Evolutionary conservation across 768 basidiomycete genomes (phyloP), one percentile per base, ranked within the genome.

Genomic region (Gelatoporia subvermispora): DNA sequence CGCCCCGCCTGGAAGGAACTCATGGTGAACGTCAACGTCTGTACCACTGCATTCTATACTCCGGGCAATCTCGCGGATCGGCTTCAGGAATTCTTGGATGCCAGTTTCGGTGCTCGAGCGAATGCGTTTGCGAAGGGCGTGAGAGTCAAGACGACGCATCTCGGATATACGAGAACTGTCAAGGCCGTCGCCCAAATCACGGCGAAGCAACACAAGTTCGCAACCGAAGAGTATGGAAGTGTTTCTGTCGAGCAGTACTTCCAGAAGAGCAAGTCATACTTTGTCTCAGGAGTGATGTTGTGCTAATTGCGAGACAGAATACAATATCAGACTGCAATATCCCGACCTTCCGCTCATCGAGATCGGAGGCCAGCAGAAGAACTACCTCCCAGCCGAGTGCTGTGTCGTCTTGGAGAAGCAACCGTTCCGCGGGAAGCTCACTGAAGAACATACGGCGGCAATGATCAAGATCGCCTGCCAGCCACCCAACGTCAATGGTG

Each of bases 101-200:
- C 74, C 3, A 81, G 76, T 50, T 83, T 78, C 52, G 80, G 81
- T 11, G 86, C 79, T 3, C 76, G 81, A 21, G 60, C 73, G 28
- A 70, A 70, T n/a, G 77, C 66, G 0, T 91, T 88, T 54, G 82
- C 78, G 35, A 79, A 73, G 50, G 77, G 85, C 8, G 74, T 90
- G 2, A 71, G 89, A 35, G 68, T 92, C 41, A 73, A 72, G 60
- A 79, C 87, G 1, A 74, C 64, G 2, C 88, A 91, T 65, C 71
- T 92, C 13, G 79, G 81, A n/a, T 84, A 88, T 58, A 79, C 71
- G 60, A 91, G 88, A 67, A 81, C 82, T 0, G 74, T 92, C 50
- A 85, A 84, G 62, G 64, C 64, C 2, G 60, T 86, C 13, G 69
- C 72, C 11, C 68, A 70, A 20, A 41, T 65, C 17, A 73, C 31